Base-by-base conservation (phyloP, 371 early-diverging fungal species). In the Mortierella sp. region DNA sequence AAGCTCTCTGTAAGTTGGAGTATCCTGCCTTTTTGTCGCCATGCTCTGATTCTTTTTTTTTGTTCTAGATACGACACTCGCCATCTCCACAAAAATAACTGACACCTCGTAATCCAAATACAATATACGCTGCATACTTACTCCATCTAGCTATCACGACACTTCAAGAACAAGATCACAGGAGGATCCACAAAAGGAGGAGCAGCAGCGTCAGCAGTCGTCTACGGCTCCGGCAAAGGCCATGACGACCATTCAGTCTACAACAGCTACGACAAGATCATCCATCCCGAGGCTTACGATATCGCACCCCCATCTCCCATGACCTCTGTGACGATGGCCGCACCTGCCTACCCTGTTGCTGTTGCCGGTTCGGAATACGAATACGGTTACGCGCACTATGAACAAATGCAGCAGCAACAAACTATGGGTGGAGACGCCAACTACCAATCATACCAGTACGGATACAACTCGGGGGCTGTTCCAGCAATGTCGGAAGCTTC, bases 1-100 rank as follows among this genome's bases (percentile, higher is more conserved):
- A 87, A 84, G 74, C 77, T 88, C 18, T 77, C 82, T 73, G 88
- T 88, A 83, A 56, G 79, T 6, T 55, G 27, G 14, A 2, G 18
- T 27, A 43, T 11, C 44, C n/a, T 41, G 8, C 18, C 27, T 24
- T 12, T 24, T 44, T 43, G 6, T 21, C 51, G 21, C 5, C 5
- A 18, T 38, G 24, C 10, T 10, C 5, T 14, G 24, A 41, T 48
- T 6, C 38, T 35, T 32, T 41, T 73, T 41, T 46, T 12, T 46
- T 74, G 21, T n/a, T 51, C 14, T 41, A 6, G 49, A 46, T 24
- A 24, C 21, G 48, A 46, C 48, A 46, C 14, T 46, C 48, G 14
- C 7, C 24, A 24, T 54, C 54, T 18, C 54, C 7, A 54, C 18
- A 54, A 54, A 0, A 24, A 24, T 21, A 1, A 24, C 5, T 54